A percentile compares a stretch with the other conserved stretches of the same genome.
phyloP scores from a whole-genome alignment of 371 early-diverging fungal genomes.

The Chytridium lagenaria region DNA sequence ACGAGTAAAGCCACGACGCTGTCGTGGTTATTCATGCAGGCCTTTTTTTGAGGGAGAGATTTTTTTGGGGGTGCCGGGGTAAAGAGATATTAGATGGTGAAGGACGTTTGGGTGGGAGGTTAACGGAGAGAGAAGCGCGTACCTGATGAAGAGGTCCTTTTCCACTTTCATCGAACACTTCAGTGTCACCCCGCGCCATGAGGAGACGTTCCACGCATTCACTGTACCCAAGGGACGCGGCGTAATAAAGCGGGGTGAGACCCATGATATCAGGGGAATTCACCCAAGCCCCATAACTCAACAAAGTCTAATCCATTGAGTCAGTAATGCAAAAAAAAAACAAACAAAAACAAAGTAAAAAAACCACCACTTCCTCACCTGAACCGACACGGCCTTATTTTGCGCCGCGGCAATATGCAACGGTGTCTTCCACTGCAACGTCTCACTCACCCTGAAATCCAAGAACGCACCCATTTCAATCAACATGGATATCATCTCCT shows the following conservation, averaged over 20 bases:
- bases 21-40: conserved; percentile 50
- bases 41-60: conserved; percentile 28
- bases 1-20: conserved; percentile 47
- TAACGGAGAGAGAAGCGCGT: neutral
- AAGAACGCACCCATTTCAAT: conserved; percentile 55
- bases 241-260: conserved; percentile 55
- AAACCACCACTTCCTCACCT: conserved; percentile 31
- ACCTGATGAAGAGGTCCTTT: conserved; percentile 56
- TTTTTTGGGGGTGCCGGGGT: too few relatives aligned
- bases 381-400: conserved; percentile 50
- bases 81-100: too few relatives aligned
- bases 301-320: conserved; percentile 32
- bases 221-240: conserved; percentile 44
- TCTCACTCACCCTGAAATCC: conserved; percentile 55
- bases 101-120: too few relatives aligned
- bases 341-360: neutral
- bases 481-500: conserved; percentile 43
- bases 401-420: conserved; percentile 54
- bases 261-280: conserved; percentile 42
- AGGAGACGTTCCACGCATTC: conserved; percentile 54
- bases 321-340: conserved; percentile 12
- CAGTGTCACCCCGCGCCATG: conserved; percentile 48
- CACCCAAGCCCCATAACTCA: conserved; percentile 55
- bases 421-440: conserved; percentile 53
- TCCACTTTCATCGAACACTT: conserved; percentile 52